These are phyloP conservation scores for Hyaloscypha hepaticicola DNA, from an alignment of 495 filamentous ascomycete species.

Conservation along the genomic window DNA sequence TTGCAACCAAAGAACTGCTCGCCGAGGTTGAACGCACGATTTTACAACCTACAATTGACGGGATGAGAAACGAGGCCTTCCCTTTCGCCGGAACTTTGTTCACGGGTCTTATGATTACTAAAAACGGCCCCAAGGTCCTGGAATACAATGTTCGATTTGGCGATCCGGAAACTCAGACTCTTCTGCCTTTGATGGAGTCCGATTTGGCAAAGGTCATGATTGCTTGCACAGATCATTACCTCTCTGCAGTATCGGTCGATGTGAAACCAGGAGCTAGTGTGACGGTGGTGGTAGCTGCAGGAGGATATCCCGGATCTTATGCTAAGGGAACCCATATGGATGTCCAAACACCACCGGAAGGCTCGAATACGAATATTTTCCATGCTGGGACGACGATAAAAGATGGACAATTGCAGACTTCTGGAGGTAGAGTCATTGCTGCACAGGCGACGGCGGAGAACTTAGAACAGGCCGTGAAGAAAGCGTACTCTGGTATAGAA, in stretches of 20 bases:
- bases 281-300: constrained; percentile 91
- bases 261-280: constrained; percentile 69
- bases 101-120: constrained; percentile 95
- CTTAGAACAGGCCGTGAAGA: constrained; percentile 76
- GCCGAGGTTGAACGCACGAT: constrained; percentile 78
- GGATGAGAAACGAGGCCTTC: constrained; percentile 76
- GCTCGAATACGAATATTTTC: constrained; percentile 68
- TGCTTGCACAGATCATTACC: constrained; percentile 74
- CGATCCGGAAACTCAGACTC: constrained; percentile 93
- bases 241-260: constrained; percentile 68
- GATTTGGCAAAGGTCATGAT: constrained; percentile 91
- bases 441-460: constrained; percentile 72
- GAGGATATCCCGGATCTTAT: constrained; percentile 92
- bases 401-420: constrained; percentile 63
- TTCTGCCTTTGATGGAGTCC: constrained; percentile 81
- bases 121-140: constrained; percentile 79
- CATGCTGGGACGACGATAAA: constrained; percentile 82
- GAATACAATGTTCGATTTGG: constrained; percentile 98
- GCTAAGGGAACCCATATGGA: constrained; percentile 74
- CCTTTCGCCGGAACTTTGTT: constrained; percentile 88
- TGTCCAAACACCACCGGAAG: constrained; percentile 21
- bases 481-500: constrained; percentile 77
- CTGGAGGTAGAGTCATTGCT: constrained; percentile 90
- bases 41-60: constrained; percentile 84
- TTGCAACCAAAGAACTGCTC: constrained; percentile 72